A percentile compares a stretch with the other conserved stretches of the same genome.
phyloP scores from a whole-genome alignment of 257 asterid species.

The Echium plantagineum region DNA sequence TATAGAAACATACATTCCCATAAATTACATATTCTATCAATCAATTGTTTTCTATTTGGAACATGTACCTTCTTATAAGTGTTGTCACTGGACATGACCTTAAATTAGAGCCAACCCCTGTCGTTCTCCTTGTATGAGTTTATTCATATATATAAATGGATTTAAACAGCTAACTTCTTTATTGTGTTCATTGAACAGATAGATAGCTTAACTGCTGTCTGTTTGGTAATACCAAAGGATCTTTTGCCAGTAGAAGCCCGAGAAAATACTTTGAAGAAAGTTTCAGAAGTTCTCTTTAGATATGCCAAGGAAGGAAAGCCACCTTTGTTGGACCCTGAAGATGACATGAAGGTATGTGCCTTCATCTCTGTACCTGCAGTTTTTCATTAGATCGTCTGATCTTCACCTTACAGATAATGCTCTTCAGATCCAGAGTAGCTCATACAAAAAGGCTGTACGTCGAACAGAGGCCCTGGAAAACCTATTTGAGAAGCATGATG shows the following conservation, averaged over 20 bases:
- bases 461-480: constrained; percentile 86
- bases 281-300: constrained; percentile 67
- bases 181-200: constrained; percentile 30
- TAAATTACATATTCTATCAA: too few species aligned
- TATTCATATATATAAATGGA: not conserved
- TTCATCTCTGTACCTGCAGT: not conserved
- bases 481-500: constrained; percentile 75
- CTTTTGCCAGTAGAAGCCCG: constrained; percentile 81
- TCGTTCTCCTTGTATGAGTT: too few species aligned
- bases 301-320: constrained; percentile 66
- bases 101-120: too few species aligned
- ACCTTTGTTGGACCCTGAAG: constrained; percentile 80
- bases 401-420: constrained; percentile 6
- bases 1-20: too few species aligned
- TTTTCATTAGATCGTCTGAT: not conserved
- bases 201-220: constrained; percentile 62
- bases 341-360: constrained; percentile 78
- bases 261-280: constrained; percentile 82
- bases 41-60: not conserved
- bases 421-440: constrained; percentile 73
- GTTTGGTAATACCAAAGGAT: constrained; percentile 76
- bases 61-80: not conserved
- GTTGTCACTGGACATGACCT: not conserved
- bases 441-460: constrained; percentile 68
- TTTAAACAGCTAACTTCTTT: not conserved